Base-by-base conservation (phyloP, 2,329 filamentous ascomycete species). In the Phyllosticta citriasiana region DNA sequence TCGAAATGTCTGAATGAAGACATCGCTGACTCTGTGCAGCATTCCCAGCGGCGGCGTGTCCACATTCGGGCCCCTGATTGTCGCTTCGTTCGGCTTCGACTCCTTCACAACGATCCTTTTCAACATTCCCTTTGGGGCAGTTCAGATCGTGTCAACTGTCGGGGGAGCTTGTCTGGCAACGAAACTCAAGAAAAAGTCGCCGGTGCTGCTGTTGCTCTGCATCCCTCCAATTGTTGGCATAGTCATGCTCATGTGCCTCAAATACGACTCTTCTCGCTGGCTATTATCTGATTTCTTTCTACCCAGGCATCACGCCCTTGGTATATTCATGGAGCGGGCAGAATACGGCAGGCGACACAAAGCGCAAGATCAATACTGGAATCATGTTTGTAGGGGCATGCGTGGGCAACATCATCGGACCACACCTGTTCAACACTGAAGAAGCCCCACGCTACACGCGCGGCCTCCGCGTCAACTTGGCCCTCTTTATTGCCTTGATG, bases 261-360 rank as follows among this genome's bases (percentile, higher is more conserved):
- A 78, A 0, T 80, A 81, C 55, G 75, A 72, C 30, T 0, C 69
- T 85, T 2, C 73, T 86, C 0, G 77, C 78, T 0, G 83, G 82
- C 1, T 85, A 84, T 66, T 84, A 84, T 62, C 73, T 84, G 55
- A 82, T 84, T 52, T 84, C 81, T 0, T 78, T 84, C 8, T 85
- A 85, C 59, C 82, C 83, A 0, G 84, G 79, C 6, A 83, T 84
- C 64, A 78, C 84, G 2, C 85, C 83, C 0, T 71, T 86, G 27
- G 81, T 85, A 52, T 86, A 83, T 65, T 81, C 81, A 0, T 86
- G 82, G 83, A 82, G 80, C 1, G 77, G 80, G 1, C 82, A 84
- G 64, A 86, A 86, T 65, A 86, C 86, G 0, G 86, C 82, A 0
- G 86, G 86, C 1, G 85, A 88, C 67, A 88, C 86, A 0, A 89